Evolutionary conservation across 1,284 basidiomycete genomes (phyloP), one percentile per base, ranked within the genome.

Genomic region (Amylostereum areolatum): DNA sequence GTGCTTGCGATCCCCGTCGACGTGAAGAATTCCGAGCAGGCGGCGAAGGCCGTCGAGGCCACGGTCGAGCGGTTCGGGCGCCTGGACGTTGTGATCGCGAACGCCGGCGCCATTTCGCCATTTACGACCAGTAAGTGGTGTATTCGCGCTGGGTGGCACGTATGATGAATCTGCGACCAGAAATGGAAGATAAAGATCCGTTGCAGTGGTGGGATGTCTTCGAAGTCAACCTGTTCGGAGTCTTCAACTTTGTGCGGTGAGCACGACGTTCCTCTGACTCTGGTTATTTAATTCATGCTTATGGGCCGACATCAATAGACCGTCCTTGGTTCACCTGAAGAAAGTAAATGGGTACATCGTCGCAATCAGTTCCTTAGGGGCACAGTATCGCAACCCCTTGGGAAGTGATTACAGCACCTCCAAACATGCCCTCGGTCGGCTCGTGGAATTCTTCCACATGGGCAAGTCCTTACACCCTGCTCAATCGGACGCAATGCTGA

Each of bases 11-110:
- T 39, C 37, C n/a, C 27, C 12, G 37, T 25, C 29, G 37, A 49
- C 30, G 42, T 55, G 7, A 31, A 32, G n/a, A 27, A 43, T 30
- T 31, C 31, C 8, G 34, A 46, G 10, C 40, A 46, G 8, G 48
- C 48, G 3, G 28, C 50, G 31, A 37, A 34, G 10, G 51, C 33
- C 18, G 48, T 55, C 25, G 43, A 44, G 8, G 53, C 43, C 4
- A 40, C 53, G 4, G 51, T 55, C 10, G 33, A 34, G 37, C 34
- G 25, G 27, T 53, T 52, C 40, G 53, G 53, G 8, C 50, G 35
- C 12, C 39, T 55, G 18, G 51, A 52, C 40, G 29, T 55, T 12
- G 48, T 50, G 11, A 41, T 55, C 32, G 43, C 43, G 25, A 53
- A 53, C 41, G 53, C 50, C 10, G 51, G 44, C 27, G 27, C 37